phyloP scores from a whole-genome alignment of 345 rosid species.

The Sisymbrium altissimum region DNA sequence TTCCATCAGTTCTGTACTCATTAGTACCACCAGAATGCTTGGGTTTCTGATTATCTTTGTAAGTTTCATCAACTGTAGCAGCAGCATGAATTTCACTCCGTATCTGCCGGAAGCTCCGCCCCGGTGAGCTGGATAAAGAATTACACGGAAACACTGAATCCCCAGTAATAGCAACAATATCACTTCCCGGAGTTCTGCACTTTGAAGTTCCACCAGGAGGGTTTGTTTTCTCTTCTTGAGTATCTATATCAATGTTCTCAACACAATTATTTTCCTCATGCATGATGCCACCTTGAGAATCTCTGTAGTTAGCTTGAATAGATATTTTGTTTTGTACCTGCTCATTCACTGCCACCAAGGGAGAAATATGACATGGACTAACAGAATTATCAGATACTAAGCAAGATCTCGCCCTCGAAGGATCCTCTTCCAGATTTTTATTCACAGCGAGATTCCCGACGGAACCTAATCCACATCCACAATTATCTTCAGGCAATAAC shows the following conservation, averaged over 20 bases:
- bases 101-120: conserved; percentile 9
- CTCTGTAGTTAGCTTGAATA: conserved; percentile 17
- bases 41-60: not conserved
- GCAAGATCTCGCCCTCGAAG: conserved; percentile 21
- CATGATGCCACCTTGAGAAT: conserved; percentile 28
- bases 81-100: conserved; percentile 19
- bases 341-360: conserved; percentile 27
- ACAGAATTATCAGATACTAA: conserved; percentile 25
- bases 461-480: conserved; percentile 33
- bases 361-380: conserved; percentile 25
- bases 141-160: conserved; percentile 16
- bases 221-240: conserved; percentile 15
- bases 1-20: conserved; percentile 1
- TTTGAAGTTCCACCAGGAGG: not conserved
- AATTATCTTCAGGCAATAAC: conserved; percentile 24
- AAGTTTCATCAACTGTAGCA: conserved; percentile 2
- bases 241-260: conserved; percentile 1
- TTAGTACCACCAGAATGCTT: conserved; percentile 21
- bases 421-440: conserved; percentile 27
- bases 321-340: conserved; percentile 30
- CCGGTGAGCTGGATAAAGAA: conserved; percentile 13
- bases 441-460: conserved; percentile 27
- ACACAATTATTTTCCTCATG: conserved; percentile 31
- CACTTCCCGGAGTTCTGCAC: conserved; percentile 12
- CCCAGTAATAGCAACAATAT: conserved; percentile 5